Evolutionary conservation across 2,329 filamentous ascomycete genomes (phyloP).

Genomic region (Neofusicoccum ribis): DNA sequence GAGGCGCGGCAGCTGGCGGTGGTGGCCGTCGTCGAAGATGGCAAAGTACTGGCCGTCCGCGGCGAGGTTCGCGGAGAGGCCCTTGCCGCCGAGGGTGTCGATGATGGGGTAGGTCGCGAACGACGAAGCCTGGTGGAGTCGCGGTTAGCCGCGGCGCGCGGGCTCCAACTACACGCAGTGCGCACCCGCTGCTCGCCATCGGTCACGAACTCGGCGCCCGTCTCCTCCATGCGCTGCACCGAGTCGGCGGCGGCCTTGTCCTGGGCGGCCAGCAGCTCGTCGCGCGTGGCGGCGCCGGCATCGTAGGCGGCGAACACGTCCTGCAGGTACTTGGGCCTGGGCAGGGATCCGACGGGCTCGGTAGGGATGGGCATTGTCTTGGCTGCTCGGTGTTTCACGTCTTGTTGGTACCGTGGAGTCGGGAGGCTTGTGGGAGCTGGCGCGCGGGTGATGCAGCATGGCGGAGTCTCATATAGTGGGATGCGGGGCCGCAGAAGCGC

Average conservation of each 20-base stretch:
- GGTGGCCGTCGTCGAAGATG: slow-evolving; percentile 35
- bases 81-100: slow-evolving; percentile 33
- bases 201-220: slow-evolving; percentile 30
- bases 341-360: slow-evolving; percentile 22
- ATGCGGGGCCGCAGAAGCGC: neutral
- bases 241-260: slow-evolving; percentile 35
- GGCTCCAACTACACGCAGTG: neutral
- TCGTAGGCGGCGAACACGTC: slow-evolving; percentile 32
- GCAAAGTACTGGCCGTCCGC: slow-evolving; percentile 36
- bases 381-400: neutral
- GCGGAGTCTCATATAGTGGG: neutral
- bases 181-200: slow-evolving; percentile 33
- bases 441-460: neutral
- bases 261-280: slow-evolving; percentile 30
- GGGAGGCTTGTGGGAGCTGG: neutral
- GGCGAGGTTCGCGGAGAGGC: slow-evolving; percentile 30
- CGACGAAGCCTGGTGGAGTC: slow-evolving; percentile 23
- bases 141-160: neutral
- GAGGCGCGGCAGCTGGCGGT: slow-evolving; percentile 31
- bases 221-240: slow-evolving; percentile 28
- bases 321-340: slow-evolving; percentile 26
- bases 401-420: neutral
- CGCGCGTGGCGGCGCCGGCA: slow-evolving; percentile 25
- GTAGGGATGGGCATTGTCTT: slow-evolving; percentile 21
- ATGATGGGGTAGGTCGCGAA: slow-evolving; percentile 36